A percentile compares a stretch with the other conserved stretches of the same genome.
Conservation (phyloP, 345 rosid genomes). For the Eucalyptus coolabah region DNA sequence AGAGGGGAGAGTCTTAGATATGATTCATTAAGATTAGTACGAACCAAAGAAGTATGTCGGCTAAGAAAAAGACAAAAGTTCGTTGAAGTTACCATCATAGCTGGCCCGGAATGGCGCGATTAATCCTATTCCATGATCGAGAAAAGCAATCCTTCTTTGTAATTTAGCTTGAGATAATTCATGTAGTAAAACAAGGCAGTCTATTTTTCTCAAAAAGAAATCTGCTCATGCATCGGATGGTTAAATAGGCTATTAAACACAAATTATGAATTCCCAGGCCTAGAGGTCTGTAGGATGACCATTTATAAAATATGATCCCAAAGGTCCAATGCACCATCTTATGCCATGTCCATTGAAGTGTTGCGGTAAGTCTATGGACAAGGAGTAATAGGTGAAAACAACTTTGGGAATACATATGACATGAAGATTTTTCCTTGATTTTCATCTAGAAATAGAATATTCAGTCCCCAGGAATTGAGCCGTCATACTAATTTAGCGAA, state of each 20-base stretch:
- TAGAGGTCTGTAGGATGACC: neutral
- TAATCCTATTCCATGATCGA: neutral
- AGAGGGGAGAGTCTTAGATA: neutral
- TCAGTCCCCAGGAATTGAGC: too few species aligned
- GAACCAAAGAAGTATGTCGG: neutral
- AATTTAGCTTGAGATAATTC: neutral
- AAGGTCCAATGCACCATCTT: too few species aligned
- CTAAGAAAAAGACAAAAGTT: too few species aligned
- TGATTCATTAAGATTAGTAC: neutral
- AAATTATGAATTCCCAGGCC: neutral
- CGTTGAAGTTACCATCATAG: neutral
- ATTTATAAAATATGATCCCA: neutral
- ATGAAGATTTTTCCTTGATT: too few species aligned
- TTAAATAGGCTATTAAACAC: neutral
- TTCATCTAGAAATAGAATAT: too few species aligned
- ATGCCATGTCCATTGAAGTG: too few species aligned
- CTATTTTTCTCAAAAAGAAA: neutral
- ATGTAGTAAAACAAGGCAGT: neutral
- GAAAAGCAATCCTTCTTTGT: neutral
- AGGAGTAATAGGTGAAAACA: too few species aligned
- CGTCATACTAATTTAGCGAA: too few species aligned
- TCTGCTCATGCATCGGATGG: neutral
- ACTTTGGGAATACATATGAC: too few species aligned
- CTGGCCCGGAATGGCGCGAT: accelerated
- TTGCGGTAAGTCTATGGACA: too few species aligned